A percentile compares a stretch with the other conserved stretches of the same genome.
Conservation (phyloP, 2,329 filamentous ascomycete species). For the Byssothecium circinans region DNA sequence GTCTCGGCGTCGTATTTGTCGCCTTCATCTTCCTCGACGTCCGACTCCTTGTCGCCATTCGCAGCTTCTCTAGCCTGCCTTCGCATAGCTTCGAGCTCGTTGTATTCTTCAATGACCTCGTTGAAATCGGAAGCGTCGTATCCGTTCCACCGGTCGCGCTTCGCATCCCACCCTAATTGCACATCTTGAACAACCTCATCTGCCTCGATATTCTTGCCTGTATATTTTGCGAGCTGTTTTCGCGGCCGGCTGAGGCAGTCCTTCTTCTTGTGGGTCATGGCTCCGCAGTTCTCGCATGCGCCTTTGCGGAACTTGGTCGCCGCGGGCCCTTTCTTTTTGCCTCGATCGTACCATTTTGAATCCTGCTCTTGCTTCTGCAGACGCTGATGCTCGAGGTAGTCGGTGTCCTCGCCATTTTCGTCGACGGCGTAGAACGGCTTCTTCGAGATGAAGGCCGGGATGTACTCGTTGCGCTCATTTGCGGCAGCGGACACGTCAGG, state of each 20-base stretch:
- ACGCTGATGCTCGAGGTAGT: conserved; percentile 97
- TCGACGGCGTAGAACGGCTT: conserved; percentile 94
- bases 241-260: conserved; percentile 89
- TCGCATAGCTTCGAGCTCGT: conserved; percentile 78
- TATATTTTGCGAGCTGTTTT: conserved; percentile 88
- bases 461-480: conserved; percentile 97
- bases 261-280: conserved; percentile 94
- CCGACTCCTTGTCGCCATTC: conserved; percentile 50
- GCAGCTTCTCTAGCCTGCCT: conserved; percentile 47
- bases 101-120: conserved; percentile 84
- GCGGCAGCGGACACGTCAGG: conserved; percentile 58
- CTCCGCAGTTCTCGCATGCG: conserved; percentile 96
- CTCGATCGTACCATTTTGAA: conserved; percentile 91
- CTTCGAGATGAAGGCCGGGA: conserved; percentile 96
- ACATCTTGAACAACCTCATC: conserved; percentile 87
- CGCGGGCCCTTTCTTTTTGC: conserved; percentile 78
- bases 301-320: conserved; percentile 98
- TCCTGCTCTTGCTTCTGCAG: conserved; percentile 70
- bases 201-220: conserved; percentile 88
- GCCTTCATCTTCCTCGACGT: conserved; percentile 55
- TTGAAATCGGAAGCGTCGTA: conserved; percentile 88
- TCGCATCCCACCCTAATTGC: conserved; percentile 91
- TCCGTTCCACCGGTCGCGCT: conserved; percentile 97
- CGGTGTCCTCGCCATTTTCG: conserved; percentile 65
- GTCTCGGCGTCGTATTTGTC: conserved; percentile 86